A percentile compares a stretch with the other conserved stretches of the same genome.
Conservation (phyloP, 83 land plant species). For the Picea abies region DNA sequence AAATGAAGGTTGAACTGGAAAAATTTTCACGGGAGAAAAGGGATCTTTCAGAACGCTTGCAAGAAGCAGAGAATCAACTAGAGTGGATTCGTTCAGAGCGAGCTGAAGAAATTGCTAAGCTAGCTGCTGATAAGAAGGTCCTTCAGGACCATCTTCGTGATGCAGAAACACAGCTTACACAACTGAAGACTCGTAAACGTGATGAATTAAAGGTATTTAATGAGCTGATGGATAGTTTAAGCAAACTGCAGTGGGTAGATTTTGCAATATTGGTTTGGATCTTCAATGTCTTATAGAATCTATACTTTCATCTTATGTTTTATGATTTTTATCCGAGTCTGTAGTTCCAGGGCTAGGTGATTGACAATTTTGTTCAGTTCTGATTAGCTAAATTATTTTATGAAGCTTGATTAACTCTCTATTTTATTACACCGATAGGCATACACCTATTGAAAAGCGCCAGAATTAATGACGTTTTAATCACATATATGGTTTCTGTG, state of each 20-base stretch:
- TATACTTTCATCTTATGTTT: too few species aligned
- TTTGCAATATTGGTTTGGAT: not conserved
- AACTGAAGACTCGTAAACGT: slow-evolving; percentile 54
- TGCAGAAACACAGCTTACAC: slow-evolving; percentile 48
- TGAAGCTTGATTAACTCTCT: too few species aligned
- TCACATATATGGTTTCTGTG: too few species aligned
- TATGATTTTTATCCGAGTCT: too few species aligned
- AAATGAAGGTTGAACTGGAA: slow-evolving; percentile 45
- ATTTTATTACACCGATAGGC: too few species aligned
- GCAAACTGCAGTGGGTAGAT: not conserved
- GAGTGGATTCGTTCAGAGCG: slow-evolving; percentile 56
- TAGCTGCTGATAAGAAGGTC: slow-evolving; percentile 33
- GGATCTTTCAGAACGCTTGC: slow-evolving; percentile 42
- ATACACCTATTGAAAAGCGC: too few species aligned
- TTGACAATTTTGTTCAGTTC: too few species aligned
- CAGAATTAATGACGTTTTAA: too few species aligned
- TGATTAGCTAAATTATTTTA: too few species aligned
- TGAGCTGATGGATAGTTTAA: not conserved
- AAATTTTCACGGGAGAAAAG: slow-evolving; percentile 39
- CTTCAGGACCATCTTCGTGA: slow-evolving; percentile 48
- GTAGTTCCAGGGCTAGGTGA: too few species aligned
- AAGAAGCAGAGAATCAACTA: slow-evolving; percentile 55
- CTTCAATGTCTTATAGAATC: too few species aligned
- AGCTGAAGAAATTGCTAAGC: slow-evolving; percentile 48
- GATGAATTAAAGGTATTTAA: slow-evolving; percentile 49